These are phyloP conservation scores for Coemansia sp. DNA, from an alignment of 192 early-diverging fungal species.

Conservation along the genomic window DNA sequence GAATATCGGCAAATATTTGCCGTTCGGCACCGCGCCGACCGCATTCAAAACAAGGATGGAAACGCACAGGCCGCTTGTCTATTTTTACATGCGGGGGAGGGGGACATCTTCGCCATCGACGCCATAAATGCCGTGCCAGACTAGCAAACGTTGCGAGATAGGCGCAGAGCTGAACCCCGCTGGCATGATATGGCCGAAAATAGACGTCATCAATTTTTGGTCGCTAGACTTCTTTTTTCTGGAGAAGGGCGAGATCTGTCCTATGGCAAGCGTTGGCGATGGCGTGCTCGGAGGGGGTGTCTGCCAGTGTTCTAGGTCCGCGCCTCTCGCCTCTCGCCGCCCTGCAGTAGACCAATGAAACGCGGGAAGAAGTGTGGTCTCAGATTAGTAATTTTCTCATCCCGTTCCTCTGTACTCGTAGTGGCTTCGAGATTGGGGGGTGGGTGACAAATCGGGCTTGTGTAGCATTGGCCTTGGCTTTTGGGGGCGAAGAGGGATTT, in stretches of 20 bases:
- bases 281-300: constrained; percentile 16
- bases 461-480: neutral
- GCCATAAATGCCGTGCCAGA: neutral
- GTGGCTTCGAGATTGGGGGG: constrained; percentile 5
- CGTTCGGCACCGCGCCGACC: neutral
- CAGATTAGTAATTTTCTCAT: constrained; percentile 9
- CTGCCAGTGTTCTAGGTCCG: neutral
- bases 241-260: neutral
- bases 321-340: neutral
- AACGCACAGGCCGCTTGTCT: neutral
- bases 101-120: neutral
- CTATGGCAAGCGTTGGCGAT: constrained; percentile 15
- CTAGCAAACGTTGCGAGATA: neutral
- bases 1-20: constrained; percentile 3
- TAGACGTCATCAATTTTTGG: constrained; percentile 1
- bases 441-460: constrained; percentile 7
- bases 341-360: constrained; percentile 10
- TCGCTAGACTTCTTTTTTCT: neutral
- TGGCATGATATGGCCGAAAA: neutral
- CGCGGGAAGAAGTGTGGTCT: constrained; percentile 4
- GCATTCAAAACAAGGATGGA: neutral
- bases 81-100: neutral
- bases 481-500: constrained; percentile 2
- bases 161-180: neutral
- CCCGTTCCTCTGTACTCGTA: neutral